phyloP scores from a whole-genome alignment of 2,329 filamentous ascomycete species.

The Xylaria sp. region DNA sequence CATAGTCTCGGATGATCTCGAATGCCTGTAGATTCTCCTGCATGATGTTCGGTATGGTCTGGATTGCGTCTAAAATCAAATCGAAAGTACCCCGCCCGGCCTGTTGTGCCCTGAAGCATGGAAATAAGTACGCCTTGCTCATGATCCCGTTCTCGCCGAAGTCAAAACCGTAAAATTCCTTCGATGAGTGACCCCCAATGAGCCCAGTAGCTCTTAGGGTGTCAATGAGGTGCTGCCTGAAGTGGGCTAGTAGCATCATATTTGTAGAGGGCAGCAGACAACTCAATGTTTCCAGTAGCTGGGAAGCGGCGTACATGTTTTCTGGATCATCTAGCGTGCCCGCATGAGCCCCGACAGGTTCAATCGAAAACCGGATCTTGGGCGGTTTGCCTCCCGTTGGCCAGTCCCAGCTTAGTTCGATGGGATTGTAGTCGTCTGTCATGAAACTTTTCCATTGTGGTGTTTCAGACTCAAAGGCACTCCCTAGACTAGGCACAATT shows the following conservation, averaged over 20 bases:
- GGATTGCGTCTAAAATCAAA: slow-evolving; percentile 31
- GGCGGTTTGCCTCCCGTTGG: slow-evolving; percentile 27
- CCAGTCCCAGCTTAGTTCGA: slow-evolving; percentile 48
- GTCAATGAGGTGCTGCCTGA: slow-evolving; percentile 21
- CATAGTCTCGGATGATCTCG: slow-evolving; percentile 17
- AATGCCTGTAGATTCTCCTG: slow-evolving; percentile 22
- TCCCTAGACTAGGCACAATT: neutral
- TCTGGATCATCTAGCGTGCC: slow-evolving; percentile 35
- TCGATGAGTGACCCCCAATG: slow-evolving; percentile 27
- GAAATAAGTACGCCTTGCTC: slow-evolving; percentile 39
- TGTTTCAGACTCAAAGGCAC: slow-evolving; percentile 1
- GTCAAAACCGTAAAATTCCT: slow-evolving; percentile 39
- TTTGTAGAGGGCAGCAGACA: slow-evolving; percentile 25
- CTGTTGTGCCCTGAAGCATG: slow-evolving; percentile 26
- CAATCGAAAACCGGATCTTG: slow-evolving; percentile 42
- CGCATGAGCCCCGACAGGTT: slow-evolving; percentile 41
- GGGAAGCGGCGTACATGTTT: slow-evolving; percentile 29
- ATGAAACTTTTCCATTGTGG: slow-evolving; percentile 46
- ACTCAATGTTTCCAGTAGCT: slow-evolving; percentile 12
- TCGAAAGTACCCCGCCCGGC: slow-evolving; percentile 16
- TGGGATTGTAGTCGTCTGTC: slow-evolving; percentile 46
- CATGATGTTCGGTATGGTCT: slow-evolving; percentile 6
- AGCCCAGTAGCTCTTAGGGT: neutral
- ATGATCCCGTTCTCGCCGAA: slow-evolving; percentile 25
- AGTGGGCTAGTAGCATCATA: slow-evolving; percentile 29